These are phyloP conservation scores for Maudiozyma serrabonitensis DNA, from an alignment of 805 yeast genomes.

Conservation along the genomic window DNA sequence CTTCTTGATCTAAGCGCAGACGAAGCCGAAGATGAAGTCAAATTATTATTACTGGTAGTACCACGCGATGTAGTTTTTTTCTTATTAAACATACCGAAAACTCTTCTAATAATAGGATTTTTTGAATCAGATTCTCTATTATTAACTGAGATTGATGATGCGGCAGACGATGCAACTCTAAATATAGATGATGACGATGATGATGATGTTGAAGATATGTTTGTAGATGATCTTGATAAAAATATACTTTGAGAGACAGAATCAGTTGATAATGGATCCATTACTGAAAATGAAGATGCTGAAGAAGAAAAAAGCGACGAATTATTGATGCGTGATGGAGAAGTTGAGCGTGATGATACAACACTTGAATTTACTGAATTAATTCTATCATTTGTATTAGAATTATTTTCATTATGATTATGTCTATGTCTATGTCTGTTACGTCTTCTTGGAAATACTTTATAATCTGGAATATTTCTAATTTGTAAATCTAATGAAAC, in stretches of 20 bases:
- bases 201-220: no score
- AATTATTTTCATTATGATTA: background rate
- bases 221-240: no score
- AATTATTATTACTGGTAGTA: no score
- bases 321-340: no score
- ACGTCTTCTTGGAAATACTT: slow-evolving; percentile 74
- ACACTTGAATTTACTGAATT: background rate
- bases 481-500: slow-evolving; percentile 65
- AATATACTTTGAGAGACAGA: no score
- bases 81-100: no score
- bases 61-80: no score
- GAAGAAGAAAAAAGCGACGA: background rate
- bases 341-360: background rate
- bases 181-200: no score
- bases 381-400: background rate
- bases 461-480: slow-evolving; percentile 63
- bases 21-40: no score
- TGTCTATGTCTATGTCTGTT: slow-evolving; percentile 29
- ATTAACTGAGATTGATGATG: background rate
- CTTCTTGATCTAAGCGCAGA: background rate
- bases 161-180: background rate
- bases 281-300: background rate
- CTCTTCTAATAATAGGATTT: no score
- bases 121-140: no score
- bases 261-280: no score